A percentile compares a stretch with the other conserved stretches of the same genome.
Conservation (phyloP, 2,329 filamentous ascomycete species). For the Phaeosphaeria sp. region DNA sequence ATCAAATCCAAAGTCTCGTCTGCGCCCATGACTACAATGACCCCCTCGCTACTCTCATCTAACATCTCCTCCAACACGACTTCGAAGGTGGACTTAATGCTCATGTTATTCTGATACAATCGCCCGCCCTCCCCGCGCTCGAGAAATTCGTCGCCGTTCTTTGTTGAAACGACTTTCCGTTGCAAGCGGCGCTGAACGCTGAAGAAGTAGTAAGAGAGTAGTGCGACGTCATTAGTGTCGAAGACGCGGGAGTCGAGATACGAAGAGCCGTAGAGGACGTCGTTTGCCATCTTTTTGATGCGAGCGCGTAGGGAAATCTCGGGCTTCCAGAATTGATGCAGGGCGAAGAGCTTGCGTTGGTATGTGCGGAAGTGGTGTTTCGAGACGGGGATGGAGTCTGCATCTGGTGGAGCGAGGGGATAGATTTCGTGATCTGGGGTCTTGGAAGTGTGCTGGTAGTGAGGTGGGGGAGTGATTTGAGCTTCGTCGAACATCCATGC, state of each 20-base stretch:
- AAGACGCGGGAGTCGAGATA: constrained; percentile 17
- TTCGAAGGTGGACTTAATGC: background rate
- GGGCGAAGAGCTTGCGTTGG: constrained; percentile 14
- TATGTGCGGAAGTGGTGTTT: constrained; percentile 13
- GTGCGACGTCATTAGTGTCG: constrained; percentile 9
- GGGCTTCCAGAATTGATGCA: constrained; percentile 19
- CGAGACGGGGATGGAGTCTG: constrained; percentile 15
- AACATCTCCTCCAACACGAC: background rate
- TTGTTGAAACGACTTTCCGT: constrained; percentile 14
- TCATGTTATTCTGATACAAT: background rate
- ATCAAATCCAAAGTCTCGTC: constrained; percentile 17
- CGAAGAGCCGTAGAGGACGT: constrained; percentile 12
- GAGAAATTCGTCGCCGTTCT: constrained; percentile 5
- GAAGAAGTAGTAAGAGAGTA: constrained; percentile 25
- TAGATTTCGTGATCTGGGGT: background rate
- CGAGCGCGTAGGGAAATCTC: constrained; percentile 7
- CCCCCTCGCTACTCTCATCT: background rate
- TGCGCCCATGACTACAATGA: constrained; percentile 16
- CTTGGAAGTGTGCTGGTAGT: background rate
- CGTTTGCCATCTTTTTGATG: constrained; percentile 15
- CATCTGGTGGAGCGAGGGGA: background rate
- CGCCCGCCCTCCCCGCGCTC: constrained; percentile 12
- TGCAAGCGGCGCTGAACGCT: constrained; percentile 22
- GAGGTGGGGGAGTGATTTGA: constrained; percentile 2
- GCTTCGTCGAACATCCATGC: constrained; percentile 18